Conservation (phyloP, 345 rosid genomes). For the Mangifera indica region DNA sequence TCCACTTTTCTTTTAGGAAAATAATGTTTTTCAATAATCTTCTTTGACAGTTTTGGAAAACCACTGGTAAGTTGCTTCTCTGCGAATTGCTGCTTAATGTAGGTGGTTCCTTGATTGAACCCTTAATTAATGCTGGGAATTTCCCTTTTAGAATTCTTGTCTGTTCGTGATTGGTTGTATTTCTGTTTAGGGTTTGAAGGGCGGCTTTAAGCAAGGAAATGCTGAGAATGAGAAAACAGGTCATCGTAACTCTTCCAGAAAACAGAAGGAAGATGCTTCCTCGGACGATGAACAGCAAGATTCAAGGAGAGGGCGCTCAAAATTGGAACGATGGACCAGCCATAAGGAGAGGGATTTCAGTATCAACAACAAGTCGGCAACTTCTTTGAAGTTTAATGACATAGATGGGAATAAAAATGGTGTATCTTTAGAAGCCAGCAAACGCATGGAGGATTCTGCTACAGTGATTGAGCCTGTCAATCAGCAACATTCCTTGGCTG, state of each 20-base stretch:
- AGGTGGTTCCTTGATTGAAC: constrained; percentile 10
- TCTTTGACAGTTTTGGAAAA: not conserved
- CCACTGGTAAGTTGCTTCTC: constrained; percentile 4
- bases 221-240: constrained; percentile 34
- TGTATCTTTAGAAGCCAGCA: constrained; percentile 38
- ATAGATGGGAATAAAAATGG: constrained; percentile 43
- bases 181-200: constrained; percentile 57
- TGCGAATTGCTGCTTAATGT: not conserved
- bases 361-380: constrained; percentile 50
- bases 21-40: not conserved
- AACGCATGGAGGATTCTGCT: constrained; percentile 33
- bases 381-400: constrained; percentile 64
- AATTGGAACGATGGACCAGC: constrained; percentile 95
- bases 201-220: constrained; percentile 42
- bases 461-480: constrained; percentile 39
- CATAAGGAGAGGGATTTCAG: constrained; percentile 78
- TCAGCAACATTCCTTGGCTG: constrained; percentile 39
- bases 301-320: constrained; percentile 79
- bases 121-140: constrained; percentile 9
- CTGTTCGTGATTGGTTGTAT: constrained; percentile 35
- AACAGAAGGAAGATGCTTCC: constrained; percentile 56
- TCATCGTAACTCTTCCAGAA: constrained; percentile 52
- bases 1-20: not conserved
- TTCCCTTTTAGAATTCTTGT: constrained; percentile 23
- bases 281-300: constrained; percentile 81